These are phyloP conservation scores for Perkinsela sp. DNA, from an alignment of 208 protist genomes.

Conservation along the genomic window DNA sequence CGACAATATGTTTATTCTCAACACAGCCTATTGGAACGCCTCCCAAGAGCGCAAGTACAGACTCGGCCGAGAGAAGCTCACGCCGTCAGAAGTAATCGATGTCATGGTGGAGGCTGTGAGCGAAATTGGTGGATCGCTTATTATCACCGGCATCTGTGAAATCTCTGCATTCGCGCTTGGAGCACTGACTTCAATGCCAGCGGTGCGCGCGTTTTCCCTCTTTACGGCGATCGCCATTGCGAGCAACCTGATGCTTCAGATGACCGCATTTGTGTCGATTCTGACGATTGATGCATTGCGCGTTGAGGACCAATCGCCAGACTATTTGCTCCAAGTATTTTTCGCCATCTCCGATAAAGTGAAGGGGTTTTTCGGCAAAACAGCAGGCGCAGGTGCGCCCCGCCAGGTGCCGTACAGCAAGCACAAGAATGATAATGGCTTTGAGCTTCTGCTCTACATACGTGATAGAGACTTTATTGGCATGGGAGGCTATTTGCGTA, in stretches of 20 bases:
- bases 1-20: slow-evolving; percentile 39
- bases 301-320: background rate
- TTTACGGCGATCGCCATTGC: slow-evolving; percentile 15
- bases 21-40: slow-evolving; percentile 11
- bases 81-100: slow-evolving; percentile 5
- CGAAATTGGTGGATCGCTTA: slow-evolving; percentile 12
- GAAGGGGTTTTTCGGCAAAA: no score
- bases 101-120: slow-evolving; percentile 3
- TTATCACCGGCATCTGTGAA: slow-evolving; percentile 11
- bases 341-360: background rate
- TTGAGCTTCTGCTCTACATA: background rate
- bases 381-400: no score
- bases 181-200: slow-evolving; percentile 14
- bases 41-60: slow-evolving; percentile 1
- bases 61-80: background rate
- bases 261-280: slow-evolving; percentile 11
- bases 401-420: background rate
- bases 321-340: background rate
- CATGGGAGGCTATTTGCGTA: background rate
- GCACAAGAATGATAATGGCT: background rate
- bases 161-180: slow-evolving; percentile 11
- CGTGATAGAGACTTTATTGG: background rate
- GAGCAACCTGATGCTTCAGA: slow-evolving; percentile 13
- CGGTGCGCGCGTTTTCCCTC: slow-evolving; percentile 15
- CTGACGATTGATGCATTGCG: slow-evolving; percentile 8